Evolutionary conservation across 495 filamentous ascomycete species (phyloP), one percentile per base, ranked within the genome.

Genomic region (Neurospora sp.): DNA sequence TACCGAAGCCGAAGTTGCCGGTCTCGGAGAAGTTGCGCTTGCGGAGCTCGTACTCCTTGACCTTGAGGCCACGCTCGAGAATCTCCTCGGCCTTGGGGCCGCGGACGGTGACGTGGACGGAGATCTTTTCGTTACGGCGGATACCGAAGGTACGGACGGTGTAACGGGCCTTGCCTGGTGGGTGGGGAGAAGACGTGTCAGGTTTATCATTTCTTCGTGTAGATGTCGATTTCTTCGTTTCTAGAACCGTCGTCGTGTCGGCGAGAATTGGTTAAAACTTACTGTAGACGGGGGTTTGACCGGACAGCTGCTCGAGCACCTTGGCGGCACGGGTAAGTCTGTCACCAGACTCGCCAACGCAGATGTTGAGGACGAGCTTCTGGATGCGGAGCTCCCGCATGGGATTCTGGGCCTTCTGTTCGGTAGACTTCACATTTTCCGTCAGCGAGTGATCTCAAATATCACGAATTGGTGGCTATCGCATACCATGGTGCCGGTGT

Each of bases 331-430:
- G 92, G 79, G 96, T 99, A 82, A 99, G 91, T 91, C 96, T 97
- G 86, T 99, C 96, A 91, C 96, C 96, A 90, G 96, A 98, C 89
- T 99, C 96, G 87, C 96, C 96, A 84, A 99, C 96, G 74, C 92
- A 97, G 89, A 99, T 99, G 91, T 99, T 99, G 83, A 99, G 94
- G 84, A 98, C 96, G 86, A 99, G 93, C 90, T 99, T 99, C 88
- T 97, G 93, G 88, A 99, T 97, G 88, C 93, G 92, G 83, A 99
- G 93, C 88, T 98, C 94, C 87, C 94, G 92, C 96, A 98, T 98
- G 86, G 96, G 94, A 90, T 99, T 99, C 81, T 88, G 86, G 86
- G 87, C 87, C 89, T 98, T 95, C 82, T 93, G 54, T 66, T 66
- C 54, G 54, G 54, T 89, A 84, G 85, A 82, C 82, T 85, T 72